Evolutionary conservation across 1,284 basidiomycete species (phyloP), one percentile per base, ranked within the genome.

Genomic region (Rhodotorula sp.): DNA sequence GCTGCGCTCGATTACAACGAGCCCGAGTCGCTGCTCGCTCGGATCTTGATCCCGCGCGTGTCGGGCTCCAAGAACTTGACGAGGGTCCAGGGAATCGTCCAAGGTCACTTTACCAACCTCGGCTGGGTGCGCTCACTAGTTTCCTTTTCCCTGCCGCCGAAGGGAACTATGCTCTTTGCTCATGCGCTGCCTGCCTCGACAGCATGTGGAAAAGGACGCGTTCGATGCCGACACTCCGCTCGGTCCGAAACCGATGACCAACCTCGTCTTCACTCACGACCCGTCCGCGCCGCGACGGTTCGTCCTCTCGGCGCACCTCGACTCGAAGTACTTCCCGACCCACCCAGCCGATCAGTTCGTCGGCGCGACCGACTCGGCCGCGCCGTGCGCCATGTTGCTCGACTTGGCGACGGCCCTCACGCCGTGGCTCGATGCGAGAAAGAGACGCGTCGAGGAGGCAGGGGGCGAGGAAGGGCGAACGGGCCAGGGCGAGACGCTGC

Each of bases 361-460:
- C 77, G 97, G 97, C 39, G 97, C 97, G 15, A 99, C 94, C 8
- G 97, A 99, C 81, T 97, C 93, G 12, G 97, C 97, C 1, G 93
- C 92, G 34, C 91, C 97, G 2, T 97, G 95, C 78, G 94, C 94
- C 2, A 89, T 98, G 83, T 87, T 98, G 84, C 86, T 97, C 49
- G 93, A 97, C 81, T 84, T 95, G 21, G 95, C 93, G 0, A 89
- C 93, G 81, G 84, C 90, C 5, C 82, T 98, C 52, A 84, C 88
- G 86, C 82, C 88, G 84, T 81, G 95, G 48, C 82, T 97, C 18
- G 84, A 89, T 48, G 84, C 85, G 29, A 86, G 90, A n/a, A 83
- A 85, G 64, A 81, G 85, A 66, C 85, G 87, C 29, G 73, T 90
- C 3, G 31, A 31, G 29, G 29, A 29, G 15, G 84, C 87, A 20